A percentile compares a stretch with the other conserved stretches of the same genome.
Conservation (phyloP, 2,329 filamentous ascomycete species). For the Xylariaceae sp. region DNA sequence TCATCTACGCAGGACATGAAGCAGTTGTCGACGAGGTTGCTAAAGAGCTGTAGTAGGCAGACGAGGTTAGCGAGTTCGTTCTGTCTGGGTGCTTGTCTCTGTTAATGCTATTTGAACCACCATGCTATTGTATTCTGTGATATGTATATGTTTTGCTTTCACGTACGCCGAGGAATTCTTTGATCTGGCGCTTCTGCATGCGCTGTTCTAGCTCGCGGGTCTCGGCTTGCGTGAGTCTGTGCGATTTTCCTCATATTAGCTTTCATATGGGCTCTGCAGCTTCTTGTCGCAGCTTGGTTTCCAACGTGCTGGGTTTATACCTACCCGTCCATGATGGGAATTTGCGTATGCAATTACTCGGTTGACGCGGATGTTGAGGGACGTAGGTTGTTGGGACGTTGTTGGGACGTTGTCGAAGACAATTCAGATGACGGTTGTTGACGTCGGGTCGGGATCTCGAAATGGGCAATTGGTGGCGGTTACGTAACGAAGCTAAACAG, state of each 20-base stretch:
- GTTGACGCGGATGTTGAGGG: neutral
- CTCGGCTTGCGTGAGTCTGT: conserved; percentile 67
- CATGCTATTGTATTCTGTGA: too few relatives aligned
- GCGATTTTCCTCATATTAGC: conserved; percentile 2
- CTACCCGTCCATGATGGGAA: conserved; percentile 30
- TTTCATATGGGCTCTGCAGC: neutral
- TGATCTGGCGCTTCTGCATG: conserved; percentile 98
- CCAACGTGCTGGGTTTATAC: neutral
- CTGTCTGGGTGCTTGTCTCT: neutral
- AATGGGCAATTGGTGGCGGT: neutral
- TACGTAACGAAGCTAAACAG: neutral
- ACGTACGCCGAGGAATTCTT: conserved; percentile 95
- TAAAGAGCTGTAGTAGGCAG: conserved; percentile 46
- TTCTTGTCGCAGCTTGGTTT: neutral
- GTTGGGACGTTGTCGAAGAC: neutral
- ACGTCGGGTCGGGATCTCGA: neutral
- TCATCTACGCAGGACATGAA: conserved; percentile 97
- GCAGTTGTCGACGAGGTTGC: conserved; percentile 76
- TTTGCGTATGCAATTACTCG: neutral
- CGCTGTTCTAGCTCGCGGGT: conserved; percentile 89
- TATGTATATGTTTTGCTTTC: neutral
- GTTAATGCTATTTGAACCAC: too few relatives aligned
- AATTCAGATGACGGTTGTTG: neutral
- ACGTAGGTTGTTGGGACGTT: neutral
- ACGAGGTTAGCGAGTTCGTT: conserved; percentile 1